Percentiles rank a stretch among this genome's conserved stretches.
Evolutionary conservation across 2,329 filamentous ascomycete species (phyloP).

Genomic region (Diplodia mutila): DNA sequence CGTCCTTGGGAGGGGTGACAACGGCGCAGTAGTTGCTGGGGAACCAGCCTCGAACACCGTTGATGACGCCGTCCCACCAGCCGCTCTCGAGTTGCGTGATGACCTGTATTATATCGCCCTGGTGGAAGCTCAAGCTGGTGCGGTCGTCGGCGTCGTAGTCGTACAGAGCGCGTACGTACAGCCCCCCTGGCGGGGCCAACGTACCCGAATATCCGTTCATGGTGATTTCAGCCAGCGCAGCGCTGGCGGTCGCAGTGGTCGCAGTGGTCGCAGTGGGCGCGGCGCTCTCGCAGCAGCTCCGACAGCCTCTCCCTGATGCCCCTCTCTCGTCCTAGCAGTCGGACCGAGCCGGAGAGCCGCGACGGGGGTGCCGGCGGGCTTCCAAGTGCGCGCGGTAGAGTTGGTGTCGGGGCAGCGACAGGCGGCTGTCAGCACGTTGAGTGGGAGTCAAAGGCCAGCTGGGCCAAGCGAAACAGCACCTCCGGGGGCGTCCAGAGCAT

Average conservation of each 20-base stretch:
- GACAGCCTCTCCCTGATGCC: constrained; percentile 15
- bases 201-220: constrained; percentile 58
- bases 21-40: constrained; percentile 98
- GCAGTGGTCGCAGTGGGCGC: constrained; percentile 25
- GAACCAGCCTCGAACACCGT: constrained; percentile 96
- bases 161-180: constrained; percentile 95
- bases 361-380: constrained; percentile 18
- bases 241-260: constrained; percentile 27
- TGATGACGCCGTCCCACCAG: constrained; percentile 99
- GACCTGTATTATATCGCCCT: constrained; percentile 97
- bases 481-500: constrained; percentile 27
- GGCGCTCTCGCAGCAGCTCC: constrained; percentile 15
- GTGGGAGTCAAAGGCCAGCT: constrained; percentile 24
- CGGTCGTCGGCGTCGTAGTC: constrained; percentile 98
- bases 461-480: constrained; percentile 27
- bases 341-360: constrained; percentile 25
- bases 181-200: constrained; percentile 56
- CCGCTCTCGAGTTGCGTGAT: constrained; percentile 97
- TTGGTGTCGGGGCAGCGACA: constrained; percentile 8
- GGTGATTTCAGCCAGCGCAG: constrained; percentile 29
- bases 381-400: constrained; percentile 6
- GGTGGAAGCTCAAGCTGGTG: constrained; percentile 93
- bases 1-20: constrained; percentile 75
- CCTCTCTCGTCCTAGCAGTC: constrained; percentile 25
- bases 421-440: constrained; percentile 7